A percentile compares a stretch with the other conserved stretches of the same genome.
phyloP scores from a whole-genome alignment of 148 eudicot genomes.

The Nepenthes gracilis region DNA sequence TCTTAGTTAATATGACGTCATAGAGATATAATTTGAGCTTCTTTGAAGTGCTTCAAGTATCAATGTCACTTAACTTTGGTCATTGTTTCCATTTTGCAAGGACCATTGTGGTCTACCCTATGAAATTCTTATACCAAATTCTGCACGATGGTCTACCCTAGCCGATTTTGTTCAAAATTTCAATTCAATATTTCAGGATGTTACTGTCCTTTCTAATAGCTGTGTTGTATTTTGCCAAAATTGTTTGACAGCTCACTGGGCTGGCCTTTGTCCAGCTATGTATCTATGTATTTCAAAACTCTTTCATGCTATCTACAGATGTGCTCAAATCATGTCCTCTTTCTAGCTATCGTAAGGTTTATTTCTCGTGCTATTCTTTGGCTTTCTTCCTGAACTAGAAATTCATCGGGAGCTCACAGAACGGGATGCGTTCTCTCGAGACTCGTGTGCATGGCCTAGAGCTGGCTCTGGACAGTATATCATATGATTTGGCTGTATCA shows the following conservation, averaged over 20 bases:
- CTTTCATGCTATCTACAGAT: background rate
- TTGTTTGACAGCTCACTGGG: no score
- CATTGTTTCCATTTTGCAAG: no score
- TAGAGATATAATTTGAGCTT: no score
- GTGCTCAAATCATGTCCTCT: background rate
- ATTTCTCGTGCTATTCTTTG: conserved; percentile 4
- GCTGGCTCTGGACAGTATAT: conserved; percentile 70
- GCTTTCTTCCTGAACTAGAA: conserved; percentile 25
- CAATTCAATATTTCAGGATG: no score
- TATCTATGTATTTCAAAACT: background rate
- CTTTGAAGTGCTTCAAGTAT: no score
- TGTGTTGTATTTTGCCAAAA: no score
- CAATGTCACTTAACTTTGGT: no score
- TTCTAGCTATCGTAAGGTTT: background rate
- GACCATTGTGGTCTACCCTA: no score
- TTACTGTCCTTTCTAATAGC: no score
- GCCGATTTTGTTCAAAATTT: no score
- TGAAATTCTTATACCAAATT: background rate
- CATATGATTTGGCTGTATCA: conserved; percentile 72
- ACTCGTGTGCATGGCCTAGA: conserved; percentile 89
- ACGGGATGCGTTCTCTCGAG: conserved; percentile 71
- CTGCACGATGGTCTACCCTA: background rate
- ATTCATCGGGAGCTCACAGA: conserved; percentile 81
- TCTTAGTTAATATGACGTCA: no score
- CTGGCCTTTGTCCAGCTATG: no score